These are phyloP conservation scores for Cordyceps tenuipes DNA, from an alignment of 2,329 filamentous ascomycete species.

Conservation along the genomic window DNA sequence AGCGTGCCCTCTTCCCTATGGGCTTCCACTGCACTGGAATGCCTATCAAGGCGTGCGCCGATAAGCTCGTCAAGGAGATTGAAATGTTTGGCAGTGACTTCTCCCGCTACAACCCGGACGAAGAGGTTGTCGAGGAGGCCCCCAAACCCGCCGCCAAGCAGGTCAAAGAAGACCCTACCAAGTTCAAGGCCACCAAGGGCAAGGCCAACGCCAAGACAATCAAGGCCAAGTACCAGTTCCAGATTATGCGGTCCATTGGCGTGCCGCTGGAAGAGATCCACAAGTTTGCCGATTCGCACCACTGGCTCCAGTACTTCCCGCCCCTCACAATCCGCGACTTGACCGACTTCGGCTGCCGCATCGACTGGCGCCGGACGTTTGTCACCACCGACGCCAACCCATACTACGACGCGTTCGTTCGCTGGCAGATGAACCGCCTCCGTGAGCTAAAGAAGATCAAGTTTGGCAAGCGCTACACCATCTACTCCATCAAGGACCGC, in stretches of 20 bases:
- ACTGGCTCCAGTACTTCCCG: constrained; percentile 89
- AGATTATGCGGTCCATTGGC: constrained; percentile 88
- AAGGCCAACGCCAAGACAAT: constrained; percentile 85
- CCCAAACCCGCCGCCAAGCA: constrained; percentile 51
- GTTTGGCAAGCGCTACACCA: constrained; percentile 86
- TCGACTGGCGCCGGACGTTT: constrained; percentile 89
- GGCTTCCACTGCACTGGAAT: constrained; percentile 93
- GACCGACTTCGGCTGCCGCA: constrained; percentile 72
- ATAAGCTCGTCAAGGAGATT: constrained; percentile 88
- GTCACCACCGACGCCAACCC: constrained; percentile 95
- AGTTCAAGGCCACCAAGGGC: constrained; percentile 87
- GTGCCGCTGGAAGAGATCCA: constrained; percentile 85
- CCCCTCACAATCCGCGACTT: constrained; percentile 58
- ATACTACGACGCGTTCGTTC: constrained; percentile 90
- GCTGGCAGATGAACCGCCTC: constrained; percentile 95
- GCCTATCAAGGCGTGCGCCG: constrained; percentile 94
- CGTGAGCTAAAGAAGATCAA: constrained; percentile 87
- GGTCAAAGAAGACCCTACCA: constrained; percentile 74
- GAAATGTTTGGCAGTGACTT: constrained; percentile 84
- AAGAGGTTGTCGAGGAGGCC: constrained; percentile 41
- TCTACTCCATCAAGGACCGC: constrained; percentile 54
- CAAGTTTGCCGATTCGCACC: constrained; percentile 79
- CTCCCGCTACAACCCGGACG: constrained; percentile 60
- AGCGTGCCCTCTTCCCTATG: constrained; percentile 77
- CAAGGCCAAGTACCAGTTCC: constrained; percentile 92